Evolutionary conservation across 1,284 basidiomycete genomes (phyloP), one percentile per base, ranked within the genome.

Genomic region (Ceratobasidium sp.): DNA sequence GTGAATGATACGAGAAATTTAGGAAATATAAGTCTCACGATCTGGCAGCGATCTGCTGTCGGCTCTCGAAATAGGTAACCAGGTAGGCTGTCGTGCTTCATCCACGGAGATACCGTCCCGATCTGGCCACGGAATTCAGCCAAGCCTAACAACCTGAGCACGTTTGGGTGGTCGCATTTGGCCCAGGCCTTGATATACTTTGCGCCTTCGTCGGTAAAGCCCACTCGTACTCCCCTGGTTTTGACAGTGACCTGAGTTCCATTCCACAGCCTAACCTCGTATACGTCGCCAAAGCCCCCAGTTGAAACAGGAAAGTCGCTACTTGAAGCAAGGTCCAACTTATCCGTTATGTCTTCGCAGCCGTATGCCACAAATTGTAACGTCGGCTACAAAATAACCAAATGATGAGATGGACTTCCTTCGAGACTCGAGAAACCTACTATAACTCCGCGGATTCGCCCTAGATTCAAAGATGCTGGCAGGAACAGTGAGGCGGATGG

Each of bases 221-320:
- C 22, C 1, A 29, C 37, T 16, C 16, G 34, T 16, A 62, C 4
- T n/a, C 49, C 8, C 27, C 39, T 29, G 4, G 43, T 49, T n/a
- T 66, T 66, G n/a, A 54, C 19, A 14, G 48, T 34, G 7, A 66
- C 64, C 7, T 6, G 3, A 14, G 27, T 24, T 22, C 31, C 64
- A 24, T 66, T 34, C 2, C 24, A 7, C 8, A 34, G 49, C 16
- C 29, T 3, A 24, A 16, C 31, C n/a, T 34, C 1, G 22, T 66
- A 66, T 22, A 66, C 34, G n/a, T 66, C 64, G 5, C 64, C 64
- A 54, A 66, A 54, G 1, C 64, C 64, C 3, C 49, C 64, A 13
- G 13, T 39, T 14, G 49, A 51, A 14, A 66, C 9, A 9, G 64
- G 64, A 37, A 11, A 66, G 8, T 34, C 8, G 49, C 49, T 41